A percentile compares a stretch with the other conserved stretches of the same genome.
Evolutionary conservation across 2,329 filamentous ascomycete species (phyloP).

Genomic region (Pseudogymnoascus sp.): DNA sequence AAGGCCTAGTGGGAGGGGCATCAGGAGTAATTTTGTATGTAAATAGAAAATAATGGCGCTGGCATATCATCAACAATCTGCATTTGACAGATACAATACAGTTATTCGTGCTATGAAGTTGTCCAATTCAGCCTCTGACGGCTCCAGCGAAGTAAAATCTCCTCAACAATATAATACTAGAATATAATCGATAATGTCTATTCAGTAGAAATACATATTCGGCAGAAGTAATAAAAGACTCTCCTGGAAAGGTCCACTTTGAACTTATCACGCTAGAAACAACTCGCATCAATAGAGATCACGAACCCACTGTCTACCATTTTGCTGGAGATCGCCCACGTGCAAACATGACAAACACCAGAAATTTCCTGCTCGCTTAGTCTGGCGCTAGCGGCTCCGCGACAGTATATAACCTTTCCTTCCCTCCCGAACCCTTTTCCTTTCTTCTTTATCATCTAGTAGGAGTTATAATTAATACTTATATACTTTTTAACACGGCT

Average conservation of each 20-base stretch:
- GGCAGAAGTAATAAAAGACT: background rate
- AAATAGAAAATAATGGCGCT: slow-evolving; percentile 7
- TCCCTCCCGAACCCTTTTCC: slow-evolving; percentile 16
- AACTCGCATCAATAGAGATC: background rate
- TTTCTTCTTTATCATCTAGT: slow-evolving; percentile 24
- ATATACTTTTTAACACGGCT: slow-evolving; percentile 28
- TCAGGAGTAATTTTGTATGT: background rate
- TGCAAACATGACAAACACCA: slow-evolving; percentile 2
- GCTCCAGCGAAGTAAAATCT: background rate
- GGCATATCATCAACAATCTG: background rate
- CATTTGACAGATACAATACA: slow-evolving; percentile 6
- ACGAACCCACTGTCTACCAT: background rate
- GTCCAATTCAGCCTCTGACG: background rate
- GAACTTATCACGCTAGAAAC: background rate
- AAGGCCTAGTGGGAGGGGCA: slow-evolving; percentile 11
- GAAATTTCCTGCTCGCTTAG: slow-evolving; percentile 9
- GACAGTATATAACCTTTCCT: slow-evolving; percentile 7
- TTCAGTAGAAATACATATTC: background rate
- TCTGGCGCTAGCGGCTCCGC: background rate
- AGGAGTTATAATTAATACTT: slow-evolving; percentile 31
- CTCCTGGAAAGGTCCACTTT: background rate
- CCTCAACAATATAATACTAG: background rate
- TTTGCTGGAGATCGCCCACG: background rate
- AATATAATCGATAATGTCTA: background rate
- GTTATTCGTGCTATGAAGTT: background rate